phyloP scores from a whole-genome alignment of 2,329 filamentous ascomycete species.

The Blastomyces silverae region DNA sequence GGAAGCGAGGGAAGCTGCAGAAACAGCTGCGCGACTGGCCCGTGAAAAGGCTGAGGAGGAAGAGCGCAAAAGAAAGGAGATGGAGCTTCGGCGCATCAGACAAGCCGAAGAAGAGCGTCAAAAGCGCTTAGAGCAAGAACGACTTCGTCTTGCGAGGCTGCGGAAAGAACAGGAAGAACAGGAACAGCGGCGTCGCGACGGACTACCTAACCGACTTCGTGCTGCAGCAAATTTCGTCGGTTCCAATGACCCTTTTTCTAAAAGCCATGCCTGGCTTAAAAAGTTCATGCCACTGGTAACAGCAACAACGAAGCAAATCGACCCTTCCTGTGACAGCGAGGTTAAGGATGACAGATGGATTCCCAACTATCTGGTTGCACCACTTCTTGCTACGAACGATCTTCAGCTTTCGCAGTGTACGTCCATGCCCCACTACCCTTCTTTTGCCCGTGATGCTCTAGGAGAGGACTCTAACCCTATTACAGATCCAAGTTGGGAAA shows the following conservation, averaged over 20 bases:
- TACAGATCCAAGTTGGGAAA: conserved; percentile 42
- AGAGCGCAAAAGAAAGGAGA: conserved; percentile 34
- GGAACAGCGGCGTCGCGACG: conserved; percentile 42
- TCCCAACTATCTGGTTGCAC: conserved; percentile 45
- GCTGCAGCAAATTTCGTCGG: conserved; percentile 42
- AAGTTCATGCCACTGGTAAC: conserved; percentile 44
- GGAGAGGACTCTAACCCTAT: conserved; percentile 17
- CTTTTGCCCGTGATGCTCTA: background rate
- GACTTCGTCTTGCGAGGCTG: conserved; percentile 38
- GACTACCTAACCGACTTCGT: conserved; percentile 42
- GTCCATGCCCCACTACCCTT: conserved; percentile 11
- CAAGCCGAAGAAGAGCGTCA: conserved; percentile 44
- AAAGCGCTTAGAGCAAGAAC: conserved; percentile 39
- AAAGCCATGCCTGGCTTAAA: conserved; percentile 39
- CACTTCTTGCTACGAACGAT: conserved; percentile 45
- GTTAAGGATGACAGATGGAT: conserved; percentile 43
- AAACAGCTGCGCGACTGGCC: conserved; percentile 31
- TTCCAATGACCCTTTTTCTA: conserved; percentile 38
- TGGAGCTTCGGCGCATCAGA: conserved; percentile 38
- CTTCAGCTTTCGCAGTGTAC: conserved; percentile 44
- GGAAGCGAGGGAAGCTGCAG: conserved; percentile 25
- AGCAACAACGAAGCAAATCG: conserved; percentile 40
- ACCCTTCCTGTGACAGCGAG: conserved; percentile 34
- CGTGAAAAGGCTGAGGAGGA: conserved; percentile 39
- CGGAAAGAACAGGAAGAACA: conserved; percentile 42